Percentiles rank a stretch among this genome's conserved stretches.
Evolutionary conservation across 2,329 filamentous ascomycete species (phyloP).

Genomic region (Colletotrichum agaves): DNA sequence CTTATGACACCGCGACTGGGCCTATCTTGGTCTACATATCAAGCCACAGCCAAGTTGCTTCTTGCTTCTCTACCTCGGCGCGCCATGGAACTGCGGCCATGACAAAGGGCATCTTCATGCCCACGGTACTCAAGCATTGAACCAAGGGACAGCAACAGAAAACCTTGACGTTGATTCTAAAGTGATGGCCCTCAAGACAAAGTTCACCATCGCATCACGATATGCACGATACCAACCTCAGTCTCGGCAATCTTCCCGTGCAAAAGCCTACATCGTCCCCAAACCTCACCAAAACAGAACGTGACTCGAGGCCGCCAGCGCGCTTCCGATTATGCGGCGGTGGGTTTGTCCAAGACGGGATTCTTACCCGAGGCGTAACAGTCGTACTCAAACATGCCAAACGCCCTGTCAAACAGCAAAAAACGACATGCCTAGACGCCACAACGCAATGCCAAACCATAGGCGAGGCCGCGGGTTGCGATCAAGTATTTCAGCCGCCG

Average conservation of each 20-base stretch:
- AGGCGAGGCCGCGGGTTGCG: slow-evolving; percentile 10
- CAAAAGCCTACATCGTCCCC: slow-evolving; percentile 25
- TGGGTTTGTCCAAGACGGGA: slow-evolving; percentile 15
- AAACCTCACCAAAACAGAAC: slow-evolving; percentile 30
- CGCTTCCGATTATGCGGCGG: slow-evolving; percentile 34
- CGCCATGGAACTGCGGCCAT: background rate
- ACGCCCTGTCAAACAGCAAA: slow-evolving; percentile 10
- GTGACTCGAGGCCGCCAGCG: slow-evolving; percentile 28
- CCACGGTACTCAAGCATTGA: background rate
- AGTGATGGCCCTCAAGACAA: background rate
- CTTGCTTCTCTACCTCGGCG: background rate
- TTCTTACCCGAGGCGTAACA: slow-evolving; percentile 32
- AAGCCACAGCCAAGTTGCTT: background rate
- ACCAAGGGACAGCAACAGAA: background rate
- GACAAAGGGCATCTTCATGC: background rate
- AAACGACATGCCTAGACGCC: slow-evolving; percentile 30
- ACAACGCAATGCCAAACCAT: slow-evolving; percentile 34
- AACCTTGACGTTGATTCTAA: background rate
- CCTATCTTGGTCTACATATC: slow-evolving; percentile 22
- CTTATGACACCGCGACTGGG: slow-evolving; percentile 4
- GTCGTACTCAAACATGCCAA: slow-evolving; percentile 5
- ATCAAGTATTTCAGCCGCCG: background rate
- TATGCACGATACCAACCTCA: slow-evolving; percentile 20
- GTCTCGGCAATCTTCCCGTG: slow-evolving; percentile 37
- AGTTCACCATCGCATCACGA: background rate